These are phyloP conservation scores for Senna tora DNA, from an alignment of 306 rosid species.

Conservation along the genomic window DNA sequence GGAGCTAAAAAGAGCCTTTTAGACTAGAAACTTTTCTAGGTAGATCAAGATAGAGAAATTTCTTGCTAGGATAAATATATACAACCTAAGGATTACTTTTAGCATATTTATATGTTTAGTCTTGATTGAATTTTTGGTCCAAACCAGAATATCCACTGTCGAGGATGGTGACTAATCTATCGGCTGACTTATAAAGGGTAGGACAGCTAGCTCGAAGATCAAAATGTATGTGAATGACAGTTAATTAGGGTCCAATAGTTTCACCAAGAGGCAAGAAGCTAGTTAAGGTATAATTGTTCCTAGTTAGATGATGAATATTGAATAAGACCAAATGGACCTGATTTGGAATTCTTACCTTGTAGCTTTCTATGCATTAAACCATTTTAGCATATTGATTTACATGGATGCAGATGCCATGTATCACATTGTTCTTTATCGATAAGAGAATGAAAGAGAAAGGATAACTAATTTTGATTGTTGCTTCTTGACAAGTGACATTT, in stretches of 20 bases:
- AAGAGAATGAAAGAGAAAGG: not conserved
- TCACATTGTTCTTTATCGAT: constrained; percentile 26
- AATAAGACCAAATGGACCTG: constrained; percentile 18
- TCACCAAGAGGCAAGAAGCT: constrained; percentile 17
- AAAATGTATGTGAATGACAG: not conserved
- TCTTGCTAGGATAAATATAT: too few relatives aligned
- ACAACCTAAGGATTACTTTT: too few relatives aligned
- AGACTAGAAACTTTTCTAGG: too few relatives aligned
- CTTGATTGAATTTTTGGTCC: too few relatives aligned
- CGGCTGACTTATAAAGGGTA: too few relatives aligned
- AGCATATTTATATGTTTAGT: too few relatives aligned
- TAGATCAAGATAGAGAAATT: too few relatives aligned
- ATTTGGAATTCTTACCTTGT: constrained; percentile 4
- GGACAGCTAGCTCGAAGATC: too few relatives aligned
- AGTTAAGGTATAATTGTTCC: constrained; percentile 17
- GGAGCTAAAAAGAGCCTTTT: constrained; percentile 6
- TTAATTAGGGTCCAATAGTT: constrained; percentile 17
- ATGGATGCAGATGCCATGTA: constrained; percentile 2
- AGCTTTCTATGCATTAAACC: not conserved
- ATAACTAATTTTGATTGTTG: not conserved
- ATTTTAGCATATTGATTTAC: constrained; percentile 21
- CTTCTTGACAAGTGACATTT: too few relatives aligned
- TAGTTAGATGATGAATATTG: constrained; percentile 30
- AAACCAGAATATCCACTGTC: too few relatives aligned
- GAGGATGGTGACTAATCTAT: too few relatives aligned